Evolutionary conservation across 306 rosid species (phyloP).

Genomic region (Castanospermum australe): DNA sequence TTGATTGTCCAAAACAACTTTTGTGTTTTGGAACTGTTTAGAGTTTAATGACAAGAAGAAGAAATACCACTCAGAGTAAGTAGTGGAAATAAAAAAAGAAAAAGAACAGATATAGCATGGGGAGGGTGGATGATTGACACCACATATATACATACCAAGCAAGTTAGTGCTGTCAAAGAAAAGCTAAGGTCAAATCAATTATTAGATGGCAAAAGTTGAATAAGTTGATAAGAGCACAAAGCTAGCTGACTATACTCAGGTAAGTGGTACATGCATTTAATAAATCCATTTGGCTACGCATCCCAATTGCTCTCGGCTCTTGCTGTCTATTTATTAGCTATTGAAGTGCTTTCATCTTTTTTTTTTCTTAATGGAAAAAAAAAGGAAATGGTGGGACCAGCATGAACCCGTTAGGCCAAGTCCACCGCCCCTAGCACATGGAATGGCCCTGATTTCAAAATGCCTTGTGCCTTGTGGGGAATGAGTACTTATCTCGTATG

Average conservation of each 20-base stretch:
- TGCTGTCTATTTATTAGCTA: neutral
- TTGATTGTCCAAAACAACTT: neutral
- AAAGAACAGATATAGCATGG: neutral
- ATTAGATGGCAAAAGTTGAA: neutral
- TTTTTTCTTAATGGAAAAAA: neutral
- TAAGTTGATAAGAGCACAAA: neutral
- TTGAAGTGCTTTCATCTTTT: neutral
- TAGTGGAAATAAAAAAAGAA: neutral
- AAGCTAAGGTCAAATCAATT: neutral
- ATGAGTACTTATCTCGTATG: neutral
- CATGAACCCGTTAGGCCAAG: neutral
- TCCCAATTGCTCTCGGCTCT: neutral
- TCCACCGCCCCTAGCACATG: slow-evolving; percentile 11
- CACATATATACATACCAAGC: neutral
- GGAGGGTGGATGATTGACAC: neutral
- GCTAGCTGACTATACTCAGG: neutral
- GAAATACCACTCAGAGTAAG: neutral
- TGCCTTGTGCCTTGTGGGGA: neutral
- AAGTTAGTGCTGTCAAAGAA: neutral
- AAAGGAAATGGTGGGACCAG: neutral
- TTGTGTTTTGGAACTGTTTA: neutral
- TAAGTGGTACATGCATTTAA: neutral
- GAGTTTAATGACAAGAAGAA: neutral
- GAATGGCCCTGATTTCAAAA: neutral
- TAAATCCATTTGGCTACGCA: neutral